Evolutionary conservation across 2,329 filamentous ascomycete genomes (phyloP).

Genomic region (Phialophora expanda): DNA sequence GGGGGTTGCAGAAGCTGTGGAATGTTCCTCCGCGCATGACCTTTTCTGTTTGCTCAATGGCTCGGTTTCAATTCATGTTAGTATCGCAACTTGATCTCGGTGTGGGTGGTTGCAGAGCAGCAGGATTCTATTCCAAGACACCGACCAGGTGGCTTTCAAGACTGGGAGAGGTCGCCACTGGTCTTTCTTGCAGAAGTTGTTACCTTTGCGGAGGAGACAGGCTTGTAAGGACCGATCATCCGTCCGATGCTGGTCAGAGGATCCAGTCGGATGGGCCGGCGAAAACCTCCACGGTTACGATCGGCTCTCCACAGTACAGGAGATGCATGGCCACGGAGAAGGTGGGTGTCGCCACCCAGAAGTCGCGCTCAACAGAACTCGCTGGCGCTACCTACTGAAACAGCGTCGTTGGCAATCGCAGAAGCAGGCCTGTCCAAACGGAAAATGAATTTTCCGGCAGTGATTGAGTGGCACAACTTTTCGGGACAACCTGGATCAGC

Average conservation of each 20-base stretch:
- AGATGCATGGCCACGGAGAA: background rate
- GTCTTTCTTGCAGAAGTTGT: constrained; percentile 9
- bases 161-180: background rate
- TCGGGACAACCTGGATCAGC: background rate
- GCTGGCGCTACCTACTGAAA: background rate
- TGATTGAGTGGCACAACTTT: background rate
- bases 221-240: background rate
- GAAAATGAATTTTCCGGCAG: background rate
- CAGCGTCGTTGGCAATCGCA: background rate
- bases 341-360: background rate
- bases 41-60: constrained; percentile 18
- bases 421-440: background rate
- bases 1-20: constrained; percentile 20
- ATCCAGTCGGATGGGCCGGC: background rate
- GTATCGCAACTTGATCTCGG: constrained; percentile 16
- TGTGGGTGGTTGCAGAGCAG: constrained; percentile 12
- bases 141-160: background rate
- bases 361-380: background rate
- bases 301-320: background rate
- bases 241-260: background rate
- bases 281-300: background rate
- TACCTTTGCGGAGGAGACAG: constrained; percentile 2
- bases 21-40: constrained; percentile 11
- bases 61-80: constrained; percentile 13
- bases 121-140: background rate